Conservation (phyloP, 73 alveolate species). For the Paramecium sonneborni region DNA sequence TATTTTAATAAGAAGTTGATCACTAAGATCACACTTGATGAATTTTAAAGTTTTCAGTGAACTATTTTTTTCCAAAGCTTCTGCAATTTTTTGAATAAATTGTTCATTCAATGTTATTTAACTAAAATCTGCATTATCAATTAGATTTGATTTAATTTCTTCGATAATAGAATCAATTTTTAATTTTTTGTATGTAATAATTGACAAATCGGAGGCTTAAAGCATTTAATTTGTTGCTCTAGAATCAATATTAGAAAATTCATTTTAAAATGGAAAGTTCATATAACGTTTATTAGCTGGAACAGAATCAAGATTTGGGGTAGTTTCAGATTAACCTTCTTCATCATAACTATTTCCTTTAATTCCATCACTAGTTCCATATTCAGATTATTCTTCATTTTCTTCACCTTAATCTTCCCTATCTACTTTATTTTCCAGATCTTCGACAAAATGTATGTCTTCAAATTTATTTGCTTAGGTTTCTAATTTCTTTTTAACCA, state of each 20-base stretch:
- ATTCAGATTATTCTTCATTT: neutral
- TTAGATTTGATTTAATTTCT: neutral
- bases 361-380: neutral
- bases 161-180: neutral
- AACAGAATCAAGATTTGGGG: neutral
- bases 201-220: neutral
- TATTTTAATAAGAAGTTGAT: neutral
- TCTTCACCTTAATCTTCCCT: neutral
- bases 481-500: neutral
- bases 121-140: constrained; percentile 24
- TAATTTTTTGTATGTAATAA: neutral
- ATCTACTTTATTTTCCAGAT: neutral
- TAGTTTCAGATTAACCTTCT: neutral
- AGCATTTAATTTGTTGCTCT: neutral
- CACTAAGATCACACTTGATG: constrained; percentile 2
- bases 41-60: neutral
- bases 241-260: constrained; percentile 9
- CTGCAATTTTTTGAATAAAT: neutral
- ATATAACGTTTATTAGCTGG: neutral
- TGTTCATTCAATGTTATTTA: neutral
- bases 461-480: neutral
- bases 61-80: neutral
- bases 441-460: neutral
- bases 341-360: neutral
- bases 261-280: neutral